phyloP scores from a whole-genome alignment of 139 green algal species.

The Chlorella sorokiniana region DNA sequence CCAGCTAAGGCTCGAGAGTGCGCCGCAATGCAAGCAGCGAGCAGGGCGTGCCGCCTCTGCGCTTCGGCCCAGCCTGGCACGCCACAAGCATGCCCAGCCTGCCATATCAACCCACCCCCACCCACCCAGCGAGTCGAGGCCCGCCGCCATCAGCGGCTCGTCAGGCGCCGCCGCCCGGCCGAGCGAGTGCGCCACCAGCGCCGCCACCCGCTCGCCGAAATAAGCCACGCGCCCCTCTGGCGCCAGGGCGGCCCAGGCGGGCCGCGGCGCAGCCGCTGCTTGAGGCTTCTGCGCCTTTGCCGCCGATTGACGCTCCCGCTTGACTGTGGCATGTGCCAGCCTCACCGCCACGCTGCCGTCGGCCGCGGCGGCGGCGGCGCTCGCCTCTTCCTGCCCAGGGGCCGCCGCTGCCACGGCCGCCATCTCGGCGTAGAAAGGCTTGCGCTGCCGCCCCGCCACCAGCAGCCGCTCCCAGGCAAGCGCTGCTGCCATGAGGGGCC shows the following conservation, averaged over 20 bases:
- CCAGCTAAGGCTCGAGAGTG: too few relatives aligned
- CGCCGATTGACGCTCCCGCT: background rate
- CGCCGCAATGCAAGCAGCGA: too few relatives aligned
- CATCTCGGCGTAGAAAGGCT: constrained; percentile 35
- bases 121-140: constrained; percentile 77
- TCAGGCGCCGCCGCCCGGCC: constrained; percentile 37
- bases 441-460: background rate
- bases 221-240: background rate
- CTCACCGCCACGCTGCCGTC: background rate
- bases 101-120: constrained; percentile 54
- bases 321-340: too few relatives aligned
- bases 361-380: too few relatives aligned
- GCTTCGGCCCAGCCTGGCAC: background rate
- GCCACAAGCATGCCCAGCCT: background rate
- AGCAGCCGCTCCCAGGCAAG: constrained; percentile 38
- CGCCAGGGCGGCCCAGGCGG: background rate
- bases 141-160: constrained; percentile 73
- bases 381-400: background rate
- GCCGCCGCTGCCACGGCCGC: constrained; percentile 22
- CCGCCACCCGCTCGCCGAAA: background rate
- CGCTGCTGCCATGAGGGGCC: constrained; percentile 1
- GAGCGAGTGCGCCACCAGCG: constrained; percentile 36
- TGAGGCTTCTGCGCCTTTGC: rapidly evolving
- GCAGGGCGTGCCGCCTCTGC: background rate
- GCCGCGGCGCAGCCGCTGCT: background rate